Evolutionary conservation across 257 asterid genomes (phyloP).

Genomic region (Coffea eugenioides): DNA sequence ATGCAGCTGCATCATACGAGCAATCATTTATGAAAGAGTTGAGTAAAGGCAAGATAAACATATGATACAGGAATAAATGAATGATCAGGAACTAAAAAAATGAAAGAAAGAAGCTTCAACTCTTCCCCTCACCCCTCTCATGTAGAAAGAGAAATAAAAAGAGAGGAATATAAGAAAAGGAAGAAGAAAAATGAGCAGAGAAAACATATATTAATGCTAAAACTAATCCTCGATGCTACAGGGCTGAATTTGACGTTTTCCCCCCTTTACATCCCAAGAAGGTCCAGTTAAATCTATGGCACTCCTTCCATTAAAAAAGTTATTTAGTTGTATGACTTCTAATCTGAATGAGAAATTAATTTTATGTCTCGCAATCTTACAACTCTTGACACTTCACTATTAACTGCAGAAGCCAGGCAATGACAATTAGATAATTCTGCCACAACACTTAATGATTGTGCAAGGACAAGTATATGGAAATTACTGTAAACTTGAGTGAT

Average conservation of each 20-base stretch:
- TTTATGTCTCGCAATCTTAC: not conserved
- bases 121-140: not conserved
- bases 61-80: not conserved
- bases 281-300: too few relatives aligned
- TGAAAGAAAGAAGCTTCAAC: not conserved
- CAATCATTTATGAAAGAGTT: not conserved
- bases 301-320: not conserved
- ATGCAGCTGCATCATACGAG: conserved; percentile 52
- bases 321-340: not conserved
- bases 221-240: not conserved
- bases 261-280: not conserved
- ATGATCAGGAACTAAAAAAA: too few relatives aligned
- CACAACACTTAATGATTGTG: not conserved
- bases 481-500: not conserved
- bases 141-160: not conserved
- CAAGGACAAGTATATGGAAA: not conserved
- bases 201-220: not conserved
- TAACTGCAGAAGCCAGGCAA: not conserved
- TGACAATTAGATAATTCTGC: too few relatives aligned
- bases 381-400: not conserved
- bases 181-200: not conserved
- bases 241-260: not conserved
- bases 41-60: not conserved
- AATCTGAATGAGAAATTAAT: not conserved
- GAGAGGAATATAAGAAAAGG: not conserved